Evolutionary conservation across 73 alveolate genomes (phyloP), one percentile per base, ranked within the genome.

Genomic region (Stentor roeselii): DNA sequence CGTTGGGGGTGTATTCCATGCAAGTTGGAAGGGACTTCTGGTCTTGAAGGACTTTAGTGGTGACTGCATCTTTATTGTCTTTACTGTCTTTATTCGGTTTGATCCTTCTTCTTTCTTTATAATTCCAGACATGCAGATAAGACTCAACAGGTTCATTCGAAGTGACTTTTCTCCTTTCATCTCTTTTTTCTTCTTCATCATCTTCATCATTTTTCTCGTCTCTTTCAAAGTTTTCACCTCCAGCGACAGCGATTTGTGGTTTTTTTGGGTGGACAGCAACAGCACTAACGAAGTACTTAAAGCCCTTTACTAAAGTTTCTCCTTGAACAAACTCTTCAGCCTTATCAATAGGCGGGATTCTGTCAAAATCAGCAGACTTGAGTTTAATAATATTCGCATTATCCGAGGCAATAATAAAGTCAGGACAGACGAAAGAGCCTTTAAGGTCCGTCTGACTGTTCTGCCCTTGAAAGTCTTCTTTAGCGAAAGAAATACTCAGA

Each of bases 221-320:
- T n/a, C n/a, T n/a, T n/a, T n/a, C n/a, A n/a, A n/a, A n/a, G 35
- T 31, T 31, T 21, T 58, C 86, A 39, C 85, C 84, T 21, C 98
- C 95, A 58, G 98, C 98, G 39, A 97, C 92, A 21, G 99, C 99
- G 15, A 97, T 89, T 38, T 94, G 89, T 60, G 97, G 95, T 59
- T 88, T 92, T 82, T 95, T 90, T 0, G 99, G 99, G 78, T 96
- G 97, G 36, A 93, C 98, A 4, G 99, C 98, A 78, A 96, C 95
- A 36, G 98, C 94, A 27, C 94, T 94, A 58, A 97, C 92, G 59
- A 95, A 95, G 3, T 97, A 93, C 60, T 93, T 93, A 35, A 97
- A 88, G 0, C 99, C 99, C 59, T 94, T 83, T 93, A 96, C 93
- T 36, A 97, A 91, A 75, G 88, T 91, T 42, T 89, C 94, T 88